These are phyloP conservation scores for Colletotrichum musicola DNA, from an alignment of 2,329 filamentous ascomycete genomes.

Conservation along the genomic window DNA sequence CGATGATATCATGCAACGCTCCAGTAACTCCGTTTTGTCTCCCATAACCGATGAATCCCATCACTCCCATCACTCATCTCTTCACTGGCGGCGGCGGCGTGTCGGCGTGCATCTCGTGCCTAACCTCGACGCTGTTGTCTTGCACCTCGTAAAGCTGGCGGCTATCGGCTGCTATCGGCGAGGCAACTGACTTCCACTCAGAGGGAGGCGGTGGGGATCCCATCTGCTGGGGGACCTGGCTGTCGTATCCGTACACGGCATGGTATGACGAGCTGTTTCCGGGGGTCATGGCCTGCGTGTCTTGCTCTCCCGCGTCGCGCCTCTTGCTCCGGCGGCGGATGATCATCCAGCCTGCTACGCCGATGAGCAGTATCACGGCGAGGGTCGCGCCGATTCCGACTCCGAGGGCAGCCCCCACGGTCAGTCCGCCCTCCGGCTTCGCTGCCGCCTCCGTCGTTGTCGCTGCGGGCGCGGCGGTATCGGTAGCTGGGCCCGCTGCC, in stretches of 20 bases:
- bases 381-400: not conserved
- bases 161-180: not conserved
- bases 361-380: not conserved
- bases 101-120: not conserved
- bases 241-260: not conserved
- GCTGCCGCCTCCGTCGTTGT: too few relatives aligned
- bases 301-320: not conserved
- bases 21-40: too few relatives aligned
- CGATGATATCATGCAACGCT: too few relatives aligned
- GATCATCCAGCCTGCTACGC: not conserved
- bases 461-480: too few relatives aligned
- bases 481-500: too few relatives aligned
- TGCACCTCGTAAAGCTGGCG: not conserved
- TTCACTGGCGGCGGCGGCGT: not conserved
- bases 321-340: not conserved
- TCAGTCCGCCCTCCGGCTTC: not conserved
- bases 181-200: not conserved
- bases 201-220: not conserved
- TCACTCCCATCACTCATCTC: not conserved
- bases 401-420: not conserved
- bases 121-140: not conserved
- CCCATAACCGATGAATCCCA: not conserved
- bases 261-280: not conserved
- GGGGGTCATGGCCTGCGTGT: not conserved
- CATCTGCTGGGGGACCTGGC: not conserved